Evolutionary conservation across 176 grass and related monocot species (phyloP).

Genomic region (Miscanthus lutarioriparius): DNA sequence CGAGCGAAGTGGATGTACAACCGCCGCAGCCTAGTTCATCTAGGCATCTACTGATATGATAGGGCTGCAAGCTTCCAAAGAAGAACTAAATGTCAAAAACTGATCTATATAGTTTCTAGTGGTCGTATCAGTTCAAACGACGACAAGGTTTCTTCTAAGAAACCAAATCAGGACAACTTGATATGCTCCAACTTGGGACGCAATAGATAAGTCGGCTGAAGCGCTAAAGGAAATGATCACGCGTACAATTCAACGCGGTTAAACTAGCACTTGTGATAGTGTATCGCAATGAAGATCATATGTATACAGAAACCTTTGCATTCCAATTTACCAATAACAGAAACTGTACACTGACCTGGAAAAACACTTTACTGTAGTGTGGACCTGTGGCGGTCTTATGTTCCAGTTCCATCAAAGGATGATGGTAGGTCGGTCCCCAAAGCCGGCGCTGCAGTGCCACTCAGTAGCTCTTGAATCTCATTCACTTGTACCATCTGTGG

Average conservation of each 20-base stretch:
- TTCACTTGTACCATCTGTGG: conserved; percentile 44
- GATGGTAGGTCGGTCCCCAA: conserved; percentile 16
- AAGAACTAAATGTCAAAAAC: conserved; percentile 28
- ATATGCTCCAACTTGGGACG: neutral
- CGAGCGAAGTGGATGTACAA: conserved; percentile 43
- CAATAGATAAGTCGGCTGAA: neutral
- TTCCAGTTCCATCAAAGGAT: conserved; percentile 36
- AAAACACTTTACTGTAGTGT: conserved; percentile 17
- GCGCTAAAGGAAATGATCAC: neutral
- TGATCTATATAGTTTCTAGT: conserved; percentile 18
- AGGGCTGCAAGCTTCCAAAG: conserved; percentile 18
- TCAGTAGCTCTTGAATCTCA: conserved; percentile 29
- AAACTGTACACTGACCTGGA: conserved; percentile 39
- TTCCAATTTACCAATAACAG: neutral
- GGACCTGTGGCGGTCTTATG: neutral
- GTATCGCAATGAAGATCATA: conserved; percentile 8
- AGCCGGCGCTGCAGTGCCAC: conserved; percentile 25
- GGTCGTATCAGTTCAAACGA: no score
- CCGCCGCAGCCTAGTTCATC: conserved; percentile 19
- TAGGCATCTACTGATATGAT: conserved; percentile 15
- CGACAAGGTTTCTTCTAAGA: no score
- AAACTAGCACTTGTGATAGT: neutral
- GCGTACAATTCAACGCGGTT: no score
- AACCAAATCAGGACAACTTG: neutral
- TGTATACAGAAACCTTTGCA: neutral